Conservation (phyloP, 2,329 filamentous ascomycete genomes). For the Scopulariopsis brevicaulis region DNA sequence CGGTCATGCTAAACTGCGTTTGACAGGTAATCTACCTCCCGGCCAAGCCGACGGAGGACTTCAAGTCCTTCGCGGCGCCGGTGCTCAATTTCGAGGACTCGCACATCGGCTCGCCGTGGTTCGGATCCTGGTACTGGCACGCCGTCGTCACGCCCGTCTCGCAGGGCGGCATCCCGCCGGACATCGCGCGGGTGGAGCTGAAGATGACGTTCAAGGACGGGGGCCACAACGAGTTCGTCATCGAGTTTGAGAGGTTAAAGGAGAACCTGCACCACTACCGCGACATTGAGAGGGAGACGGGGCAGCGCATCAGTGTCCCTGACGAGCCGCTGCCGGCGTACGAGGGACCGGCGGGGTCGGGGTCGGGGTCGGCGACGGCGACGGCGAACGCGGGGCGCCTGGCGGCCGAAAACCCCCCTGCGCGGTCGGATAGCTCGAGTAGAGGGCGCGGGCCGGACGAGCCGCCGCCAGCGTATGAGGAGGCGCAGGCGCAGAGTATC, state of each 20-base stretch:
- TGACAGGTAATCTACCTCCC: constrained; percentile 78
- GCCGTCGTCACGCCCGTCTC: constrained; percentile 69
- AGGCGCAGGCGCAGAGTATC: constrained; percentile 66
- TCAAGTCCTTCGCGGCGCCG: constrained; percentile 83
- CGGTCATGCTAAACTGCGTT: neutral
- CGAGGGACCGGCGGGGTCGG: constrained; percentile 41
- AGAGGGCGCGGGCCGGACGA: constrained; percentile 46
- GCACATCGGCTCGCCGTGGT: constrained; percentile 79
- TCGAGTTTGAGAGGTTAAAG: constrained; percentile 71
- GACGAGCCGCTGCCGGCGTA: constrained; percentile 85
- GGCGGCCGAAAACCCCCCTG: neutral
- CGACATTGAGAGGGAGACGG: constrained; percentile 59
- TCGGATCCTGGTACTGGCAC: constrained; percentile 85
- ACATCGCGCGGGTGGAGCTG: constrained; percentile 63
- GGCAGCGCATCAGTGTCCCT: constrained; percentile 54
- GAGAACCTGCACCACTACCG: constrained; percentile 74
- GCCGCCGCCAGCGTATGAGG: constrained; percentile 84
- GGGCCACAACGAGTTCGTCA: constrained; percentile 85
- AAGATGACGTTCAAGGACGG: constrained; percentile 90
- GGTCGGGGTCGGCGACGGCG: too few relatives aligned
- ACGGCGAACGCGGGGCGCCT: constrained; percentile 8
- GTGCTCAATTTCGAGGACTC: constrained; percentile 82
- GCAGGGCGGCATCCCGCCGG: constrained; percentile 69
- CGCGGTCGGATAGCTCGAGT: constrained; percentile 22
- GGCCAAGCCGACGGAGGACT: constrained; percentile 49